Evolutionary conservation across 176 grass and related monocot species (phyloP).

Genomic region (Oryza meyeriana): DNA sequence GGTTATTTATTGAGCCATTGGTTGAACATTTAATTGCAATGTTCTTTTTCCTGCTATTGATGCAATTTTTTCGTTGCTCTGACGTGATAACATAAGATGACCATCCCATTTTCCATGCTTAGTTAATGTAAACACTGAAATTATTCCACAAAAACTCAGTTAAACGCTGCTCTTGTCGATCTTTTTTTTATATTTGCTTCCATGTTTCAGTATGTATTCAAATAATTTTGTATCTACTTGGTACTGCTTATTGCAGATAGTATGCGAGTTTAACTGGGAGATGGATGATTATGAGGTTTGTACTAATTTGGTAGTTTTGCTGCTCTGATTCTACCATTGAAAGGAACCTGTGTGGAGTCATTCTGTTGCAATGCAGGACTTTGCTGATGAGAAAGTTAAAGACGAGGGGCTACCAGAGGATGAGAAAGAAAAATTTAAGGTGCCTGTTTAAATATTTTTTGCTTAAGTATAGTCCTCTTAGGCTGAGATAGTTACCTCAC

Average conservation of each 20-base stretch:
- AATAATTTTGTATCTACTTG: constrained; percentile 11
- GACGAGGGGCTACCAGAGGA: constrained; percentile 61
- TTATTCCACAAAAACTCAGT: neutral
- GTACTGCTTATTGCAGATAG: constrained; percentile 56
- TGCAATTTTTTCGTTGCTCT: neutral
- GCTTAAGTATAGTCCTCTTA: neutral
- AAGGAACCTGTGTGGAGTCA: constrained; percentile 13
- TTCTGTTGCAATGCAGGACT: constrained; percentile 50
- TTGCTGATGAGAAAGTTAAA: constrained; percentile 58
- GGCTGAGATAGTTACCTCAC: neutral
- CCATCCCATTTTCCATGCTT: neutral
- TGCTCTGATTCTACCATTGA: neutral
- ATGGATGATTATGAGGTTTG: constrained; percentile 76
- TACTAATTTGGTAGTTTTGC: neutral
- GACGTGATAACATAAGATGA: neutral
- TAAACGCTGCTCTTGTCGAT: neutral
- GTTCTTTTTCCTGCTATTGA: neutral
- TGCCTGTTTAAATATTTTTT: constrained; percentile 4
- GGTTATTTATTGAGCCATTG: too few relatives aligned
- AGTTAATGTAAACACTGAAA: neutral
- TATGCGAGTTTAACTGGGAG: constrained; percentile 81
- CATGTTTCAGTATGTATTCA: neutral
- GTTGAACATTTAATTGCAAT: neutral
- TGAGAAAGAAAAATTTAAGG: constrained; percentile 85
- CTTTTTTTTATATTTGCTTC: constrained; percentile 7